A percentile compares a stretch with the other conserved stretches of the same genome.
Evolutionary conservation across 2,329 filamentous ascomycete genomes (phyloP).

Genomic region (Penicillium sp.): DNA sequence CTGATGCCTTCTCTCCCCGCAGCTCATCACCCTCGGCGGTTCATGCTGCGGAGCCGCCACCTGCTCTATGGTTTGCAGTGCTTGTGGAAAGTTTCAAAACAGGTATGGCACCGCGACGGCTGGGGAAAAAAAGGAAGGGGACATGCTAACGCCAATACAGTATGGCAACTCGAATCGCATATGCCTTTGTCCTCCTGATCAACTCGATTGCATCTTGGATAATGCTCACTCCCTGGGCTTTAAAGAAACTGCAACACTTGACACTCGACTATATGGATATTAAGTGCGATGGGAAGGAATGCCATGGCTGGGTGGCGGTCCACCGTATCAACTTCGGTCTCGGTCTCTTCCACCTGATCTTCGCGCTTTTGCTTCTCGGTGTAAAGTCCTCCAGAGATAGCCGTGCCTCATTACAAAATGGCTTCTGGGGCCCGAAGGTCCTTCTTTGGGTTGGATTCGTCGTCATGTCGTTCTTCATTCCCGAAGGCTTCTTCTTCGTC

Average conservation of each 20-base stretch:
- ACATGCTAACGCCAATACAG: constrained; percentile 46
- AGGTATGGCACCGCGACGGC: constrained; percentile 52
- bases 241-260: constrained; percentile 88
- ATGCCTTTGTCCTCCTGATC: constrained; percentile 86
- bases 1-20: constrained; percentile 16
- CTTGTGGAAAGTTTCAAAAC: constrained; percentile 95
- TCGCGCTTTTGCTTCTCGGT: constrained; percentile 79
- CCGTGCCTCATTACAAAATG: constrained; percentile 86
- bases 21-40: constrained; percentile 73
- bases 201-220: constrained; percentile 98
- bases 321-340: constrained; percentile 98
- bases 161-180: constrained; percentile 94
- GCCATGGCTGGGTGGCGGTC: constrained; percentile 92
- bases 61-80: constrained; percentile 90
- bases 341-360: constrained; percentile 83
- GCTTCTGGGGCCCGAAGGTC: constrained; percentile 98
- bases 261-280: constrained; percentile 96
- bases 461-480: constrained; percentile 90
- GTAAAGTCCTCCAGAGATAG: constrained; percentile 82
- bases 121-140: not conserved
- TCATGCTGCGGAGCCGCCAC: constrained; percentile 97
- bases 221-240: constrained; percentile 97
- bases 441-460: constrained; percentile 82
- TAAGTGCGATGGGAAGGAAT: constrained; percentile 82
- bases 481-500: constrained; percentile 87